phyloP scores from a whole-genome alignment of 2,329 filamentous ascomycete genomes.

The Talaromyces islandicus region DNA sequence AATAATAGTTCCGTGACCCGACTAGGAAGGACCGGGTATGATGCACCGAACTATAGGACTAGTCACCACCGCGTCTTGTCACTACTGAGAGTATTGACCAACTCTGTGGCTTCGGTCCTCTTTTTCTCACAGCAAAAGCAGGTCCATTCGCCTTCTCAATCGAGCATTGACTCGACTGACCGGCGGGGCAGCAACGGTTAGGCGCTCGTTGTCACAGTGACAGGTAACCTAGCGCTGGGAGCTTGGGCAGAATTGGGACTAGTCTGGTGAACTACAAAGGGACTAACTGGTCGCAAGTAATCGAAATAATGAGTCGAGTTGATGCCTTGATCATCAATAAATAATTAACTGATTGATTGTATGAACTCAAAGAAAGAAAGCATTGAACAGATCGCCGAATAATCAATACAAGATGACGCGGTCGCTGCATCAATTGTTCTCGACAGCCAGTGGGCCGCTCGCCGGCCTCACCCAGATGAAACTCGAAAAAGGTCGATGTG shows the following conservation, averaged over 20 bases:
- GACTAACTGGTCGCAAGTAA: not conserved
- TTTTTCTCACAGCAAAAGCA: not conserved
- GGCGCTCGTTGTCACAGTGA: conserved; percentile 13
- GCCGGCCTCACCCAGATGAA: not conserved
- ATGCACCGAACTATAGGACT: not conserved
- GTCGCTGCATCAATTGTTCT: not conserved
- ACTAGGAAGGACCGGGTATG: not conserved
- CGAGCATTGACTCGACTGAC: not conserved
- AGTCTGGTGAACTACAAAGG: not conserved
- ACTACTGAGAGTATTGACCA: not conserved
- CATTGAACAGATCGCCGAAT: not conserved
- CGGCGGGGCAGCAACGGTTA: conserved; percentile 7
- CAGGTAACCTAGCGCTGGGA: conserved; percentile 5
- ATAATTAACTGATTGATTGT: too few relatives aligned
- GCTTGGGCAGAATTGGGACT: not conserved
- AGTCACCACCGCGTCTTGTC: not conserved
- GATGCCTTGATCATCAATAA: not conserved
- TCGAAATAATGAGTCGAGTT: not conserved
- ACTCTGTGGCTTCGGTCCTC: not conserved
- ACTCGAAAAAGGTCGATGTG: not conserved
- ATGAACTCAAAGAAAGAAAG: too few relatives aligned
- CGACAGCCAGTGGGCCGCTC: not conserved
- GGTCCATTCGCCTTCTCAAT: not conserved
- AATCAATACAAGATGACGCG: not conserved
- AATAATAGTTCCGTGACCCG: not conserved